phyloP scores from a whole-genome alignment of 2,329 filamentous ascomycete species.

The Aureobasidium pullulans region DNA sequence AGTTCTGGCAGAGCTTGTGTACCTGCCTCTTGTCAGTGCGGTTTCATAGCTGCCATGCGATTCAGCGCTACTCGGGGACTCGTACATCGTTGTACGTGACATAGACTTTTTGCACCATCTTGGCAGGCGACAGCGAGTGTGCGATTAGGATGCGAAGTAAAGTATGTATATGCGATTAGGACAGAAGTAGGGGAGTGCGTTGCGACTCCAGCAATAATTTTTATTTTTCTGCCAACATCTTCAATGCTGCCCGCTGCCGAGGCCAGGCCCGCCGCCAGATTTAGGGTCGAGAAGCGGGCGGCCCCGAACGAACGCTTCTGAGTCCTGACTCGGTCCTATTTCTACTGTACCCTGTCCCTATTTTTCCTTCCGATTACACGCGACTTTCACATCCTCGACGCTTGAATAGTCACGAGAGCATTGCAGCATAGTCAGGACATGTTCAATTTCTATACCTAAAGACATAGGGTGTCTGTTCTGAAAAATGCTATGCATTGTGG shows the following conservation, averaged over 20 bases:
- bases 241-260: neutral
- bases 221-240: constrained; percentile 3
- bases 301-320: neutral
- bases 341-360: neutral
- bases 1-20: constrained; percentile 91
- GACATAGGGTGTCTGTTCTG: neutral
- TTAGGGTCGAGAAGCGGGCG: neutral
- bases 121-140: constrained; percentile 12
- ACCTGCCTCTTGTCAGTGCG: constrained; percentile 51
- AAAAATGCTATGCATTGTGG: neutral
- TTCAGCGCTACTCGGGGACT: neutral
- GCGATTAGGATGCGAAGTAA: neutral
- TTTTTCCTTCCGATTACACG: no score
- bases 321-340: neutral
- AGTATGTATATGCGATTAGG: constrained; percentile 2
- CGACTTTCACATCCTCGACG: no score
- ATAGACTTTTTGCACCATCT: constrained; percentile 67
- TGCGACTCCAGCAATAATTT: neutral
- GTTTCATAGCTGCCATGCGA: neutral
- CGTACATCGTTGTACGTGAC: constrained; percentile 87
- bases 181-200: neutral
- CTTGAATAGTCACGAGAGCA: no score
- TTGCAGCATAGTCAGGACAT: neutral
- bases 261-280: neutral
- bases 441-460: neutral